Percentiles rank a stretch among this genome's conserved stretches.
These are phyloP conservation scores for Ocimum tenuiflorum DNA, from an alignment of 257 asterid species.

Conservation along the genomic window DNA sequence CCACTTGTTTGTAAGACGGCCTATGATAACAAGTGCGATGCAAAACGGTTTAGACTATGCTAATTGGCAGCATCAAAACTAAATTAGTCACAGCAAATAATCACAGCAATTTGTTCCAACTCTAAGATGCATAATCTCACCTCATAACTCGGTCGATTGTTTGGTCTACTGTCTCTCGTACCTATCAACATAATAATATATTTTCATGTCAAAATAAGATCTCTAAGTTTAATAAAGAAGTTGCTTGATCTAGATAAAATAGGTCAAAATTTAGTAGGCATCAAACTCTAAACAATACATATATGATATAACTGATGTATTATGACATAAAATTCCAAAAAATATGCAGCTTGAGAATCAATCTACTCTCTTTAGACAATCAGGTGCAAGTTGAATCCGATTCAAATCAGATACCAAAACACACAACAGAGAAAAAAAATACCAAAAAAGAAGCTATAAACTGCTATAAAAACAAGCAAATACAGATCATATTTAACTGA, in stretches of 20 bases:
- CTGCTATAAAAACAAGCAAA: conserved; percentile 9
- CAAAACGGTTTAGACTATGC: not conserved
- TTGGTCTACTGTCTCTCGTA: conserved; percentile 51
- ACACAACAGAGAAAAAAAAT: not conserved
- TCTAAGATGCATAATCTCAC: conserved; percentile 27
- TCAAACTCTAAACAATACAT: too few relatives aligned
- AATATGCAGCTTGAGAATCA: conserved; percentile 11
- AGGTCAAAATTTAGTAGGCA: not conserved
- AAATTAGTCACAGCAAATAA: not conserved
- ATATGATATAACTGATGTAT: not conserved
- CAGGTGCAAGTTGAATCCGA: not conserved
- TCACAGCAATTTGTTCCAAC: not conserved
- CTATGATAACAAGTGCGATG: conserved; percentile 26
- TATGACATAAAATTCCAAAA: not conserved
- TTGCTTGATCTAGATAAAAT: not conserved
- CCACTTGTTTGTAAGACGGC: conserved; percentile 30
- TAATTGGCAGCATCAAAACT: not conserved
- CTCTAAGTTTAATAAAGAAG: conserved; percentile 2
- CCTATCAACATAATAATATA: conserved; percentile 37
- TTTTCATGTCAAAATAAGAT: not conserved
- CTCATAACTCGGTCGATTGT: conserved; percentile 30
- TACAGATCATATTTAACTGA: not conserved
- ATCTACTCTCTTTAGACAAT: not conserved
- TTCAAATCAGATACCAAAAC: not conserved
- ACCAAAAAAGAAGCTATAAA: not conserved